Percentiles rank a stretch among this genome's conserved stretches.
These are phyloP conservation scores for Cryphonectria carpinicola DNA, from an alignment of 2,329 filamentous ascomycete genomes.

Conservation along the genomic window DNA sequence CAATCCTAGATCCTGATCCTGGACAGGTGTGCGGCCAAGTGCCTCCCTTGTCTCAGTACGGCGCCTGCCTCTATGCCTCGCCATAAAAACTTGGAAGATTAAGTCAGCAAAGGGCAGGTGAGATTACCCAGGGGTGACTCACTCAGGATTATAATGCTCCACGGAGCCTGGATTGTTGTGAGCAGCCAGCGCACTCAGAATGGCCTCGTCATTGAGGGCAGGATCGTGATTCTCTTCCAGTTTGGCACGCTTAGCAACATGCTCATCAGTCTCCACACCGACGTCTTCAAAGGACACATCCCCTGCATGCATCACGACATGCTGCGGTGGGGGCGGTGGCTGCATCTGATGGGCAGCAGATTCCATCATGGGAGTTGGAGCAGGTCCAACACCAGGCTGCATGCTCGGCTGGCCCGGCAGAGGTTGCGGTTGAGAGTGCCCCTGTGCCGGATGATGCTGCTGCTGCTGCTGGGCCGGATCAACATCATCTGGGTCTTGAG, in stretches of 20 bases:
- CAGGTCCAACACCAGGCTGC: conserved; percentile 27
- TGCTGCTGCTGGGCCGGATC: conserved; percentile 22
- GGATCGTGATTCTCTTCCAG: conserved; percentile 42
- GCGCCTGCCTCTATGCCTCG: conserved; percentile 17
- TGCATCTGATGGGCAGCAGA: conserved; percentile 31
- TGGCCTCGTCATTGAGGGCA: conserved; percentile 51
- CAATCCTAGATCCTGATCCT: not conserved
- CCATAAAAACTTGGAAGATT: conserved; percentile 19
- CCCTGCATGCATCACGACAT: conserved; percentile 36
- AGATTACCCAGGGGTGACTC: conserved; percentile 32
- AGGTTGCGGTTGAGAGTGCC: conserved; percentile 19
- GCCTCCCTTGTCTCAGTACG: not conserved
- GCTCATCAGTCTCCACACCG: conserved; percentile 38
- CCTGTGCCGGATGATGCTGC: conserved; percentile 14
- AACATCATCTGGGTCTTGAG: conserved; percentile 7
- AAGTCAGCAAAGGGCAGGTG: conserved; percentile 7
- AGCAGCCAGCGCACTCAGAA: conserved; percentile 50
- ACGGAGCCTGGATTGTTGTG: conserved; percentile 44
- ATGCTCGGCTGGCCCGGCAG: conserved; percentile 28
- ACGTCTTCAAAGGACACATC: conserved; percentile 26
- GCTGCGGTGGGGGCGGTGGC: conserved; percentile 33
- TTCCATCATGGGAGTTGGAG: conserved; percentile 28
- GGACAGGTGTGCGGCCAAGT: not conserved
- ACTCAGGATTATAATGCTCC: conserved; percentile 49
- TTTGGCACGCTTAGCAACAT: conserved; percentile 46